Base-by-base conservation (phyloP, 164 flowering plant species). In the Chimonanthus salicifolius region DNA sequence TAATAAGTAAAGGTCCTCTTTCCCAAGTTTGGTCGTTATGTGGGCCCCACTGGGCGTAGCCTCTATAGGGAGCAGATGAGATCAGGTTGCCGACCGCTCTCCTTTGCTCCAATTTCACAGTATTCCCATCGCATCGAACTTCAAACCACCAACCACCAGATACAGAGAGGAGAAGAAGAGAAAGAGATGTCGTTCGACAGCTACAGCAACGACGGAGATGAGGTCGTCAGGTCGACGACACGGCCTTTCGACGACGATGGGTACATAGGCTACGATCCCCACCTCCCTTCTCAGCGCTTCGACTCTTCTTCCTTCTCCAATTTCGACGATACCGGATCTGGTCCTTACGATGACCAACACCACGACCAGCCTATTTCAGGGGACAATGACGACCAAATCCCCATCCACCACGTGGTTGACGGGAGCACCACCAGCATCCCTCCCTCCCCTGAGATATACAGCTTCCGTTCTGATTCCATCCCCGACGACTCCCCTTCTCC, bases 181-280 rank as follows among this genome's bases (percentile, higher is more conserved):
- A 73, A 11, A 33, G 76, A 72, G 81, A 72, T 85, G 62, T 75
- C 90, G 15, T 89, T 89, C 78, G 94, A 87, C 73, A 70, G 87
- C 47, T 88, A 78, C 78, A 78, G 83, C 82, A 62, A 78, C 74
- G 89, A 85, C 74, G 91, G 86, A 63, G 89, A 84, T 10, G 91
- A 84, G n/a, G 54, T 75, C 47, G 78, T 74, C 71, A 76, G 76
- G 71, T 58, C 73, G 7, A 18, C 88, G 44, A 73, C 80, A 71
- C 86, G 83, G 2, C 85, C 87, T 0, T 85, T 82, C 77, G 85
- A 81, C 64, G 87, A 82, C 74, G 85, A 82, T 33, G 86, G 78
- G 43, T 84, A 76, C 85, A 8, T 76, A 7, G 84, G 86, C 64
- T 84, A 82, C 79, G 82, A 85, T 60, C 81, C 85, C 64, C 86